Evolutionary conservation across 352 stramenopile species (phyloP), one percentile per base, ranked within the genome.

Genomic region (Poterioochromonas sp.): DNA sequence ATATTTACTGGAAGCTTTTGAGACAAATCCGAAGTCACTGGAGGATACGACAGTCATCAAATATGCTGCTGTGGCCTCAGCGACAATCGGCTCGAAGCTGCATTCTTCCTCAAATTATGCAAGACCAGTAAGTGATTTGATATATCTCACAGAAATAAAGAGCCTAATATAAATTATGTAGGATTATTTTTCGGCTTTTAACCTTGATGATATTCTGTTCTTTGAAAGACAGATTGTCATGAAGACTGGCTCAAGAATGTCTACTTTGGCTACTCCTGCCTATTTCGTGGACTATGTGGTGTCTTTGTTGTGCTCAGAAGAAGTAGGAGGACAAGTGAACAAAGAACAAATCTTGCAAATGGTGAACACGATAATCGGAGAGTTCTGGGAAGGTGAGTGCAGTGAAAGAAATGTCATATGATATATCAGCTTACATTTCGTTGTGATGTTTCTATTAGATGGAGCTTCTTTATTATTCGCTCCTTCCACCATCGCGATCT

Each of bases 401-500:
- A n/a, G n/a, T n/a, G 47, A 26, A 58, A 58, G 47, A 58, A 26
- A 26, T 58, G 15, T 26, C 47, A 58, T 58, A 26, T 58, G 47
- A 58, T 26, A 26, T 58, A 26, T 15, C 26, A 58, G 15, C 15
- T 58, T 58, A 58, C 15, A 58, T 58, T 58, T 26, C 47, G 47
- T 68, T 68, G 58, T 8, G 12, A 18, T 37, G 12, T 68, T 68
- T 68, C 11, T 68, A 11, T 5, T 37, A 68, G 58, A 68, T 68
- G 5, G 5, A 39, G 5, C 11, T 18, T 68, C 26, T 39, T 39
- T 68, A 26, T 35, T 68, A 26, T 68, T 68, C 58, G 58, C 58
- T 37, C 58, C 58, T 37, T 68, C 58, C 11, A 68, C 58, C 29
- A 68, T 68, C 26, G 58, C 58, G 5, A 39, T 68, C 5, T 68